These are phyloP conservation scores for Rhizophagus sp. DNA, from an alignment of 192 early-diverging fungal genomes.

Conservation along the genomic window DNA sequence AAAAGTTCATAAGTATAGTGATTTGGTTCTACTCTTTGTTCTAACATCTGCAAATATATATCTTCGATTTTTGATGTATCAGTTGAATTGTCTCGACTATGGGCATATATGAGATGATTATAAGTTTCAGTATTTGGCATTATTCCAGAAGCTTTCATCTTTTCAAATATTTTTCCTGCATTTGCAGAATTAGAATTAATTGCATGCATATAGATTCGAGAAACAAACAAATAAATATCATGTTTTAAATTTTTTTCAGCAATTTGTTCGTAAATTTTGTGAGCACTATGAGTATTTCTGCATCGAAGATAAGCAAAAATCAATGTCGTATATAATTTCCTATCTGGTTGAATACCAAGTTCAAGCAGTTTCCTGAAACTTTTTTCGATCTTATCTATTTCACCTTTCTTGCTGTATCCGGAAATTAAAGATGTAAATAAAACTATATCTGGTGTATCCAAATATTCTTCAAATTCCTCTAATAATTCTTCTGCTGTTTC, in stretches of 20 bases:
- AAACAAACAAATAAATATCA: not conserved
- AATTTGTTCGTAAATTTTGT: not conserved
- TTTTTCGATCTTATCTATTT: not conserved
- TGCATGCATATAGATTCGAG: not conserved
- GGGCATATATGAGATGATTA: conserved; percentile 11
- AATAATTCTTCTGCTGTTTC: not conserved
- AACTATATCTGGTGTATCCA: not conserved
- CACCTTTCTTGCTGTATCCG: not conserved
- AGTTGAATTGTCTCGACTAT: not conserved
- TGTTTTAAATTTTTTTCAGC: not conserved
- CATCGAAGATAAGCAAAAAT: not conserved
- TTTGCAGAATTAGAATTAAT: not conserved
- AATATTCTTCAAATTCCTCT: conserved; percentile 6
- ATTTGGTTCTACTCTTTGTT: not conserved
- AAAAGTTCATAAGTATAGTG: conserved; percentile 4
- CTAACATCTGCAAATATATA: not conserved
- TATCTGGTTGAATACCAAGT: not conserved
- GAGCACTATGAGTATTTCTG: not conserved
- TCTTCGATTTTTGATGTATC: not conserved
- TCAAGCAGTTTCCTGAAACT: not conserved
- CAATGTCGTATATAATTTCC: not conserved
- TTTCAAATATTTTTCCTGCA: not conserved
- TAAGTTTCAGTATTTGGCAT: not conserved
- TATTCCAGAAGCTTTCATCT: not conserved
- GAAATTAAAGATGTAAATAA: conserved; percentile 1